Evolutionary conservation across 352 stramenopile species (phyloP).

Genomic region (Pythium chondricola): DNA sequence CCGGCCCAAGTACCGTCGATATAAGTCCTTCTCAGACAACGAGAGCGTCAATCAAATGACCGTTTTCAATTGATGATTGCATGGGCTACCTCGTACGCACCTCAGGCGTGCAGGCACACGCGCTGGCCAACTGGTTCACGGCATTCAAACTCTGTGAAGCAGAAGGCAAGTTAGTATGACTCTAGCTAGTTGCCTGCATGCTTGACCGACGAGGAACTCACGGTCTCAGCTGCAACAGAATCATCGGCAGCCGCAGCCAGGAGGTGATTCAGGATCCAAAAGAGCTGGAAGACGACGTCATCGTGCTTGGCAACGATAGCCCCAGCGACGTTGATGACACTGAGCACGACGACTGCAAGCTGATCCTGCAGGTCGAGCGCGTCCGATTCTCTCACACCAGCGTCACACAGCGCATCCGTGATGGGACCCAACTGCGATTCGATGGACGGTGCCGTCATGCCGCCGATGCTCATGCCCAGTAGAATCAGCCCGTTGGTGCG

Average conservation of each 20-base stretch:
- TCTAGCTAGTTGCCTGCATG: constrained; percentile 39
- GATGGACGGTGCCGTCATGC: constrained; percentile 62
- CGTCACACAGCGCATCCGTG: constrained; percentile 63
- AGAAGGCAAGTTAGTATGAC: too few relatives aligned
- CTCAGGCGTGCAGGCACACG: constrained; percentile 29
- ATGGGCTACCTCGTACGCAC: too few relatives aligned
- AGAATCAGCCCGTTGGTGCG: constrained; percentile 74
- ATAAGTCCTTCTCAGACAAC: constrained; percentile 52
- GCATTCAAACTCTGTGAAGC: too few relatives aligned
- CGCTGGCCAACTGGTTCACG: constrained; percentile 29
- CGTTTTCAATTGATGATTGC: too few relatives aligned
- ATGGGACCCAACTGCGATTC: constrained; percentile 63
- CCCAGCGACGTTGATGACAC: constrained; percentile 50
- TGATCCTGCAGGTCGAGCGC: constrained; percentile 63
- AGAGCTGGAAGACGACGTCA: constrained; percentile 60
- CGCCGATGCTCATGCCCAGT: constrained; percentile 74
- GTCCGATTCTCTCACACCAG: constrained; percentile 66
- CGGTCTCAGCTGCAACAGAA: constrained; percentile 49
- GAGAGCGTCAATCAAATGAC: too few relatives aligned
- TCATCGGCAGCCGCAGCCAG: constrained; percentile 45
- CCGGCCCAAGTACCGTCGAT: constrained; percentile 41
- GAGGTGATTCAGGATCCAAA: constrained; percentile 77
- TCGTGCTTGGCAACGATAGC: constrained; percentile 33
- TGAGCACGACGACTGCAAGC: constrained; percentile 50
- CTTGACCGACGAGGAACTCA: constrained; percentile 7